These are phyloP conservation scores for Lentinula aciculospora DNA, from an alignment of 768 basidiomycete species.

Conservation along the genomic window DNA sequence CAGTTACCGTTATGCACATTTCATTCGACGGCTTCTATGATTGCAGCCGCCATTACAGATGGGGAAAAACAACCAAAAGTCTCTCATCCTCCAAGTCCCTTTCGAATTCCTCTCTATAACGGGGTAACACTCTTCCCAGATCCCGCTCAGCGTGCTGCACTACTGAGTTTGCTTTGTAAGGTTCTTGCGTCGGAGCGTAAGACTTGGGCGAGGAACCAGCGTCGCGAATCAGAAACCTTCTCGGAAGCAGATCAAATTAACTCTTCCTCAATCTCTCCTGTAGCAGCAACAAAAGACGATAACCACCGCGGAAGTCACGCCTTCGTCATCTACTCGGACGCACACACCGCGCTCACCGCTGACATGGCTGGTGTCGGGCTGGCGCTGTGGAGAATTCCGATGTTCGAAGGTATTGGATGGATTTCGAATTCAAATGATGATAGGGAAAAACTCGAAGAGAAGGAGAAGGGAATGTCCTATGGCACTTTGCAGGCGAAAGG, in stretches of 20 bases:
- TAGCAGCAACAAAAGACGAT: conserved; percentile 11
- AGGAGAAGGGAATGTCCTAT: background rate
- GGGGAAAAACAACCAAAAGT: background rate
- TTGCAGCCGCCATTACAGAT: background rate
- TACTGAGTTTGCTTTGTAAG: conserved; percentile 43
- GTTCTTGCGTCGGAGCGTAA: conserved; percentile 44
- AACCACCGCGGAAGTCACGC: conserved; percentile 59
- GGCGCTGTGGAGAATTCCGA: conserved; percentile 73
- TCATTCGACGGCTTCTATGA: conserved; percentile 8
- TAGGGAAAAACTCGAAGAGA: no score
- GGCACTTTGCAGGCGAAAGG: background rate
- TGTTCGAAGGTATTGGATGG: conserved; percentile 67
- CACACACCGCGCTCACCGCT: conserved; percentile 39
- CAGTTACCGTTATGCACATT: conserved; percentile 26
- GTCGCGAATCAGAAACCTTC: background rate
- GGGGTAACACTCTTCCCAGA: conserved; percentile 59
- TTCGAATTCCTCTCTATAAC: conserved; percentile 62
- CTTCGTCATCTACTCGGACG: conserved; percentile 56
- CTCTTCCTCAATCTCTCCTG: background rate
- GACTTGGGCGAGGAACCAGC: conserved; percentile 6
- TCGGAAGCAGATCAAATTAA: background rate
- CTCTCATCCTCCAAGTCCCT: conserved; percentile 16
- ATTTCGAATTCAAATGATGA: conserved; percentile 13
- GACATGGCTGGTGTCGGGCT: conserved; percentile 63
- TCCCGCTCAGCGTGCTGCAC: conserved; percentile 50